Percentiles rank a stretch among this genome's conserved stretches.
Conservation (phyloP, 108 stramenopile genomes). For the Schizochytrium sp. region DNA sequence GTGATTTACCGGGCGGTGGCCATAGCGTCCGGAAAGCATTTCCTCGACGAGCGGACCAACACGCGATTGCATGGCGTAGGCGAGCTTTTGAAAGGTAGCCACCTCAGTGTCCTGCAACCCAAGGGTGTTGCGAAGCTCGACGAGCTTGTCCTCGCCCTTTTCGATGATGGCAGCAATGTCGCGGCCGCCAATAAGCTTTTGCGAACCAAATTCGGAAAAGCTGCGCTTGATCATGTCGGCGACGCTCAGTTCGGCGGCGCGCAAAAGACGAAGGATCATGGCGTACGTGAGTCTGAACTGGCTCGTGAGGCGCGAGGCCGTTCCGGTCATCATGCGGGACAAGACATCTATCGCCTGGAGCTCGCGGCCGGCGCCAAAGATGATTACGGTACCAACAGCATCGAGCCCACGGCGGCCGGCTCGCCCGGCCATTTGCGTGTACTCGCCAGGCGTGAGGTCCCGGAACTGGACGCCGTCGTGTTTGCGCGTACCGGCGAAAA, state of each 20-base stretch:
- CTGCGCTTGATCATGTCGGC: constrained; percentile 88
- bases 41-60: neutral
- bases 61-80: neutral
- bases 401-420: constrained; percentile 94
- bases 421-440: constrained; percentile 96
- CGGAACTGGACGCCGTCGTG: constrained; percentile 85
- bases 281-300: constrained; percentile 90
- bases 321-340: constrained; percentile 79
- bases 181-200: constrained; percentile 76
- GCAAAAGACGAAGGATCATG: constrained; percentile 89
- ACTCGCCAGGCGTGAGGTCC: constrained; percentile 63
- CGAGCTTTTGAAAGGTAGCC: neutral
- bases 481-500: constrained; percentile 86
- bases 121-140: neutral
- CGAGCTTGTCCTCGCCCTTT: constrained; percentile 35
- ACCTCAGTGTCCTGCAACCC: neutral
- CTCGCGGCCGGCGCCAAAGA: constrained; percentile 24
- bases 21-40: neutral
- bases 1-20: neutral
- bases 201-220: constrained; percentile 84
- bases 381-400: constrained; percentile 66
- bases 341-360: constrained; percentile 27
- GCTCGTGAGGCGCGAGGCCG: constrained; percentile 68
- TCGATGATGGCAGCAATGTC: constrained; percentile 75
- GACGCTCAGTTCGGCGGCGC: constrained; percentile 86